These are phyloP conservation scores for Melaleuca alternifolia DNA, from an alignment of 345 rosid species.

Conservation along the genomic window DNA sequence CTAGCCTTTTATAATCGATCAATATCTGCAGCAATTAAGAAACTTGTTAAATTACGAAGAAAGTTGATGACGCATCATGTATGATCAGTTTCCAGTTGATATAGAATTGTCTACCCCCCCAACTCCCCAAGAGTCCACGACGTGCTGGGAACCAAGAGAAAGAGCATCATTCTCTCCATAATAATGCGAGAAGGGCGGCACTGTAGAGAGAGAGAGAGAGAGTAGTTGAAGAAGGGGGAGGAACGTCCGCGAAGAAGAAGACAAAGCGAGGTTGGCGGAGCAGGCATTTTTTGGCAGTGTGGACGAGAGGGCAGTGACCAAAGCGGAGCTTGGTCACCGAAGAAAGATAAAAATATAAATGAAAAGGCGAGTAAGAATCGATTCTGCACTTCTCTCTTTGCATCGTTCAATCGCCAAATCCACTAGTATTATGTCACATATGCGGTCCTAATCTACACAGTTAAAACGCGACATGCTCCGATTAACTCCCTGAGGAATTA, in stretches of 20 bases:
- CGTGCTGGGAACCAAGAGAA: background rate
- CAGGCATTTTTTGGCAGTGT: background rate
- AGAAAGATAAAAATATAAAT: background rate
- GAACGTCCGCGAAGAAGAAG: background rate
- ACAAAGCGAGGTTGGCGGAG: background rate
- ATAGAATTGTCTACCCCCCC: background rate
- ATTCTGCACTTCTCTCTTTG: background rate
- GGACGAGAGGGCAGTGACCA: background rate
- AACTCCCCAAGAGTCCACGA: background rate
- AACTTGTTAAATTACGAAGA: background rate
- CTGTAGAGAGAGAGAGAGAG: background rate
- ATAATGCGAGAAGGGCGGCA: background rate
- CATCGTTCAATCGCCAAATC: background rate
- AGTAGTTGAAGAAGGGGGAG: background rate
- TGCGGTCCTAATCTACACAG: background rate
- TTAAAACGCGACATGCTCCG: background rate
- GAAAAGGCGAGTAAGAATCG: background rate
- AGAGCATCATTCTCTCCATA: background rate
- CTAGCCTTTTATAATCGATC: background rate
- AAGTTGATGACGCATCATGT: background rate
- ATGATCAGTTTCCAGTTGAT: background rate
- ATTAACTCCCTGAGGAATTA: too few relatives aligned
- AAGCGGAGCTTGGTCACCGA: background rate
- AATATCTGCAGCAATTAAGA: background rate
- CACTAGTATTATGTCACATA: background rate